Evolutionary conservation across 2,329 filamentous ascomycete genomes (phyloP).

Genomic region (Zarea fungicola): DNA sequence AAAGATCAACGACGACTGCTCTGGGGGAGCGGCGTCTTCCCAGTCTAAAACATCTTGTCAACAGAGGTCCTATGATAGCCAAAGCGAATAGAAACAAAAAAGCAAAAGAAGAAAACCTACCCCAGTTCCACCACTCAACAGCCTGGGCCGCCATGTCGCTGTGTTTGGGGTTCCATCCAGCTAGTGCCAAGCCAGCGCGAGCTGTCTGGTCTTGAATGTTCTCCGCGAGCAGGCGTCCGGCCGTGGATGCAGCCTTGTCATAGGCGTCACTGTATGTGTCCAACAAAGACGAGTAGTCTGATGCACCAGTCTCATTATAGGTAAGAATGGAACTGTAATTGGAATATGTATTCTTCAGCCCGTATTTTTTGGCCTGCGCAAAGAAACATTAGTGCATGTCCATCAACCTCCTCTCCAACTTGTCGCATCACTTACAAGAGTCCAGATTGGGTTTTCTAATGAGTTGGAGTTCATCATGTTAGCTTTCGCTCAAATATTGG

Average conservation of each 20-base stretch:
- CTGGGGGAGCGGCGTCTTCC: slow-evolving; percentile 38
- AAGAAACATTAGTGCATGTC: not conserved
- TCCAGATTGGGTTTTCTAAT: slow-evolving; percentile 59
- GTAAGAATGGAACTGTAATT: slow-evolving; percentile 54
- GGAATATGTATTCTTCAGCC: slow-evolving; percentile 50
- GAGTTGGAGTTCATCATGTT: not conserved
- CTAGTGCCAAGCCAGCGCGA: slow-evolving; percentile 54
- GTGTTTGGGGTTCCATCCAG: slow-evolving; percentile 55
- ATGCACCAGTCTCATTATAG: slow-evolving; percentile 52
- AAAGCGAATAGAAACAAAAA: not conserved
- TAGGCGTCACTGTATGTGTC: slow-evolving; percentile 45
- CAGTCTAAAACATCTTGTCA: slow-evolving; percentile 3
- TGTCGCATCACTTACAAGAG: slow-evolving; percentile 26
- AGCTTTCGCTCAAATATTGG: not conserved
- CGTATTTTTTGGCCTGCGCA: slow-evolving; percentile 50
- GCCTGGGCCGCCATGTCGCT: slow-evolving; percentile 50
- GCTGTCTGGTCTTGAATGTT: slow-evolving; percentile 58
- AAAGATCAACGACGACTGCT: slow-evolving; percentile 50
- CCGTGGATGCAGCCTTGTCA: slow-evolving; percentile 40
- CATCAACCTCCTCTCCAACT: not conserved
- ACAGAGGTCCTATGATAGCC: not conserved
- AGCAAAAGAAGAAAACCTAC: not conserved
- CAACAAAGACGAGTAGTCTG: slow-evolving; percentile 46
- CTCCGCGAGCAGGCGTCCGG: slow-evolving; percentile 51
- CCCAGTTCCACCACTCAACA: slow-evolving; percentile 54